phyloP scores from a whole-genome alignment of 2,329 filamentous ascomycete genomes.

The Colletotrichum sp. region DNA sequence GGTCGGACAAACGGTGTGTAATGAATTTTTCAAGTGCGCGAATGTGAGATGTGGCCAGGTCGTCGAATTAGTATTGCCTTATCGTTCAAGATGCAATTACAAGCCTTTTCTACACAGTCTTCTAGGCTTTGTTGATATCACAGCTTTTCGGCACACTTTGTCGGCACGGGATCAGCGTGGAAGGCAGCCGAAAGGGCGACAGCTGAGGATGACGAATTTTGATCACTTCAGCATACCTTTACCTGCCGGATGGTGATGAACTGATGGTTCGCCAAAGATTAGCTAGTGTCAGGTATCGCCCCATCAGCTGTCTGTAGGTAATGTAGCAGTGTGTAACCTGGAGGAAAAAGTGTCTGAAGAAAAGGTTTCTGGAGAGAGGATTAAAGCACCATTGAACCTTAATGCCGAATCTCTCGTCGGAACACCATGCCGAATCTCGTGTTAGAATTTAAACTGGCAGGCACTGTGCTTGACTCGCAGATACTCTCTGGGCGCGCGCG shows the following conservation, averaged over 20 bases:
- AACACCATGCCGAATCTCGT: not conserved
- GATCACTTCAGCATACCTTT: not conserved
- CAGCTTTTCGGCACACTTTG: not conserved
- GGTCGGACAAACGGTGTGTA: not conserved
- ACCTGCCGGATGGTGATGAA: not conserved
- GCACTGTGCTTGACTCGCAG: not conserved
- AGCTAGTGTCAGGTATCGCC: not conserved
- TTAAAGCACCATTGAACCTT: not conserved
- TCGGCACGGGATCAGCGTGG: not conserved
- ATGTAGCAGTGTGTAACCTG: not conserved
- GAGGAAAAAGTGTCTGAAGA: not conserved
- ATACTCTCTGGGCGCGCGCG: not conserved
- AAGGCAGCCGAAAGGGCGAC: not conserved
- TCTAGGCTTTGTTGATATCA: not conserved
- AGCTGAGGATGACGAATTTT: not conserved
- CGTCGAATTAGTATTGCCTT: not conserved
- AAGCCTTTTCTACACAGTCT: not conserved
- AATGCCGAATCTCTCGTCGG: not conserved
- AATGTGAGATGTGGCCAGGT: not conserved
- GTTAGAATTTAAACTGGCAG: not conserved
- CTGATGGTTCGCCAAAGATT: not conserved
- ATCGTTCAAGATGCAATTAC: not conserved
- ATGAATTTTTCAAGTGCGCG: not conserved
- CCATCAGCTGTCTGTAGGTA: not conserved
- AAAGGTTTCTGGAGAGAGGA: not conserved